Evolutionary conservation across 495 filamentous ascomycete species (phyloP).

Genomic region (Aspergillus diversus): DNA sequence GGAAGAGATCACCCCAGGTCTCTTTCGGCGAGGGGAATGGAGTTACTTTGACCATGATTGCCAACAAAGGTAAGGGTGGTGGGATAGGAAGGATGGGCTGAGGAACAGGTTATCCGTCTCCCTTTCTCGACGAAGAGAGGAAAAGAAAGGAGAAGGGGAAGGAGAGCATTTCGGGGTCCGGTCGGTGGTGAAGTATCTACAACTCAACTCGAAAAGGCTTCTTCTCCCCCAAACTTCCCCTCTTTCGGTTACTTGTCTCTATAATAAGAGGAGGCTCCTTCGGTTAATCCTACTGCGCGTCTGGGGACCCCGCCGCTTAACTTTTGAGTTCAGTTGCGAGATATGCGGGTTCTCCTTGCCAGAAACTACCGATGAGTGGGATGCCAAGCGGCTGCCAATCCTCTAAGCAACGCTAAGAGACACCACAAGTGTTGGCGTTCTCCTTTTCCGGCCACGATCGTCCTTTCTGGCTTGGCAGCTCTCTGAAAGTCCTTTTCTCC

Average conservation of each 20-base stretch:
- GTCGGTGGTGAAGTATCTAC: not conserved
- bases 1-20: conserved; percentile 62
- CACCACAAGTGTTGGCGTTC: not conserved
- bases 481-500: not conserved
- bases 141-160: not conserved
- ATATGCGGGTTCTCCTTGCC: not conserved
- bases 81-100: not conserved
- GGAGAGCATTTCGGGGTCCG: not conserved
- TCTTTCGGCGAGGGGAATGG: conserved; percentile 59
- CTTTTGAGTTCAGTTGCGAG: not conserved
- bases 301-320: conserved; percentile 3
- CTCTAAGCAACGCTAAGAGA: not conserved
- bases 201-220: not conserved
- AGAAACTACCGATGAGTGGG: not conserved
- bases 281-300: not conserved
- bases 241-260: not conserved
- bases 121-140: not conserved
- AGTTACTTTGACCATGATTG: not conserved
- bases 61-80: not conserved
- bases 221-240: not conserved
- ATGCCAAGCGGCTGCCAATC: not conserved
- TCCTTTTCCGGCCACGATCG: not conserved
- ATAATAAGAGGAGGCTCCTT: not conserved
- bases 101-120: not conserved
- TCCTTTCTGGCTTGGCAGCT: not conserved